Evolutionary conservation across 805 yeast species (phyloP).

Genomic region (Maudiozyma serrabonitensis): DNA sequence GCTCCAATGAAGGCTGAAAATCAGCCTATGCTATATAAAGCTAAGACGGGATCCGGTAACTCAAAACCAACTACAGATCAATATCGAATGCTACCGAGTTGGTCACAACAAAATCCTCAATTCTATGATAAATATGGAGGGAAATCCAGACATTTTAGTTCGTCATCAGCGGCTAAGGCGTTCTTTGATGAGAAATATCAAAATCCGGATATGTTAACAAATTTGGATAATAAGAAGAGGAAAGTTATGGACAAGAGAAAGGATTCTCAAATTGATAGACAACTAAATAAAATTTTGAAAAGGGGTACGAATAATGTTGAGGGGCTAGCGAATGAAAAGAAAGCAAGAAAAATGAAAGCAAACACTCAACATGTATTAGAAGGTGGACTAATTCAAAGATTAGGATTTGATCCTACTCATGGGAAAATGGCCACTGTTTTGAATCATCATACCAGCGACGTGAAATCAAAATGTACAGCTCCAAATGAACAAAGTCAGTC

Average conservation of each 20-base stretch:
- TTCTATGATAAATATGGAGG: slow-evolving; percentile 4
- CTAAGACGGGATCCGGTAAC: too few relatives aligned
- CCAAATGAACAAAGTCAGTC: neutral
- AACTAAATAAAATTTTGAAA: slow-evolving; percentile 16
- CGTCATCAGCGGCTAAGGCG: slow-evolving; percentile 36
- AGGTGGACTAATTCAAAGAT: slow-evolving; percentile 30
- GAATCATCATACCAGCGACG: slow-evolving; percentile 3
- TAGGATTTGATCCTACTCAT: slow-evolving; percentile 48
- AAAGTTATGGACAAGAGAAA: slow-evolving; percentile 32
- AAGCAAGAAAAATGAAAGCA: slow-evolving; percentile 19
- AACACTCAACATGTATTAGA: slow-evolving; percentile 33
- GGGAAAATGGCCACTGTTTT: slow-evolving; percentile 17
- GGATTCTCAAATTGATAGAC: slow-evolving; percentile 23
- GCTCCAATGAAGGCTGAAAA: slow-evolving; percentile 37
- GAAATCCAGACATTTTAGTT: slow-evolving; percentile 27
- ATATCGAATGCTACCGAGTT: slow-evolving; percentile 2
- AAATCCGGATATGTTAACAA: slow-evolving; percentile 37
- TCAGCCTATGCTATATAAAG: slow-evolving; percentile 3
- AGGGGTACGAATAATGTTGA: slow-evolving; percentile 5
- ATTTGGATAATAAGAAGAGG: slow-evolving; percentile 31
- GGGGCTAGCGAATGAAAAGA: slow-evolving; percentile 15
- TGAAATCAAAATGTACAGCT: neutral
- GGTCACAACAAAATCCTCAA: slow-evolving; percentile 4
- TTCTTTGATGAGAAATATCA: slow-evolving; percentile 42
- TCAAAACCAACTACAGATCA: neutral